Evolutionary conservation across 169 alveolate species (phyloP), one percentile per base, ranked within the genome.

Genomic region (Cryptosporidium xiaoi): DNA sequence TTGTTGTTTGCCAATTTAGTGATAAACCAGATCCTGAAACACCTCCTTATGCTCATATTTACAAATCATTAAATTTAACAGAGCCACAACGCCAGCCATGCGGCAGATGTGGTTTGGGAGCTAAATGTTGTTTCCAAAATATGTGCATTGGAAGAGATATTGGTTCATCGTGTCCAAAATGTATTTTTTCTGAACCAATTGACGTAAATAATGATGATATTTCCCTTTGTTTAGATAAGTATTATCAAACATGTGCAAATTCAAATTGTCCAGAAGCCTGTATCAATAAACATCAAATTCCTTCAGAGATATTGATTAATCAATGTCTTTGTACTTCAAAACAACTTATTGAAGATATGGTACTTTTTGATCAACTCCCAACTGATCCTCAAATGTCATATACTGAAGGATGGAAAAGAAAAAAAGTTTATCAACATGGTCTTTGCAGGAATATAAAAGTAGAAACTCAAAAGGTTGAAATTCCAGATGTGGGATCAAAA

Each of bases 21-120:
- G 77, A 77, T 60, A 77, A 77, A 15, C 87, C 87, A 48, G 64
- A 56, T 53, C 77, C 87, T 16, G 60, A 56, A 40, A 34, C 20
- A 13, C 87, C 87, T 46, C 87, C 87, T n/a, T 77, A 77, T 62
- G 87, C 77, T 15, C 69, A 77, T 20, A 77, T 77, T 40, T 31
- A 77, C 16, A 77, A 77, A 27, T 27, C 87, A 12, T 48, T 77
- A 10, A 62, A 77, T 44, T 56, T 77, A 15, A 77, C 87, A 24
- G 87, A 77, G 40, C 87, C 87, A n/a, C 87, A 77, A 60, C 36
- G 87, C 4, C 87, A 77, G 34, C 87, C 87, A 20, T 77, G 87
- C 15, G 87, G 87, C 16, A 77, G 71, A 40, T 77, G 87, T 77
- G 87, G 87, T 24, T 77, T 40, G 24, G 87, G 87, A 18, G 87